Conservation (phyloP, 495 filamentous ascomycete genomes). For the Neurospora sp. region DNA sequence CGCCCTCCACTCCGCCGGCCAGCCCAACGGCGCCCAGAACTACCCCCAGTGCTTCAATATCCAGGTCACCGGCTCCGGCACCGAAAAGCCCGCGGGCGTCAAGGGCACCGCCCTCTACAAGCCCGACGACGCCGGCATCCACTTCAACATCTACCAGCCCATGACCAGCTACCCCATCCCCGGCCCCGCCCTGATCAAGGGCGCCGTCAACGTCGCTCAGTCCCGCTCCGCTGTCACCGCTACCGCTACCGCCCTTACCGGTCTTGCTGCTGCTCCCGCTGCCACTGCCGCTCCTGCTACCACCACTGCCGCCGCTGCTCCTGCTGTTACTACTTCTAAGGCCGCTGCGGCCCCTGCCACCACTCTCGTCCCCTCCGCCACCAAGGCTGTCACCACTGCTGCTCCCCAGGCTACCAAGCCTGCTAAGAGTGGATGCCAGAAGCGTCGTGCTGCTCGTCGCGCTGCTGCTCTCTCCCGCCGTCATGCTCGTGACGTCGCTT, state of each 20-base stretch:
- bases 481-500: slow-evolving; percentile 1
- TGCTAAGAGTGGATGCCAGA: not conserved
- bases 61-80: slow-evolving; percentile 56
- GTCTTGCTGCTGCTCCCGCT: slow-evolving; percentile 2
- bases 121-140: slow-evolving; percentile 50
- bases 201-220: slow-evolving; percentile 7
- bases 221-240: slow-evolving; percentile 6
- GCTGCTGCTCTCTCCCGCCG: slow-evolving; percentile 2
- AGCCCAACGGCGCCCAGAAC: slow-evolving; percentile 61
- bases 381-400: slow-evolving; percentile 1
- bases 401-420: not conserved
- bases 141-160: slow-evolving; percentile 54
- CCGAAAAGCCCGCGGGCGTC: slow-evolving; percentile 46
- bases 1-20: slow-evolving; percentile 57
- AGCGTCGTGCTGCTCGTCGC: not conserved
- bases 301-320: not conserved
- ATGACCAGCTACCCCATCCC: slow-evolving; percentile 39
- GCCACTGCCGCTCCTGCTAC: slow-evolving; percentile 1
- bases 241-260: slow-evolving; percentile 10
- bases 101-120: slow-evolving; percentile 54
- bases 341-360: not conserved
- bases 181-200: slow-evolving; percentile 34
- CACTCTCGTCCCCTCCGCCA: not conserved
- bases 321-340: not conserved
- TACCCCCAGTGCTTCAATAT: slow-evolving; percentile 76